These are phyloP conservation scores for Dentiscutata heterogama DNA, from an alignment of 371 early-diverging fungal genomes.

Conservation along the genomic window DNA sequence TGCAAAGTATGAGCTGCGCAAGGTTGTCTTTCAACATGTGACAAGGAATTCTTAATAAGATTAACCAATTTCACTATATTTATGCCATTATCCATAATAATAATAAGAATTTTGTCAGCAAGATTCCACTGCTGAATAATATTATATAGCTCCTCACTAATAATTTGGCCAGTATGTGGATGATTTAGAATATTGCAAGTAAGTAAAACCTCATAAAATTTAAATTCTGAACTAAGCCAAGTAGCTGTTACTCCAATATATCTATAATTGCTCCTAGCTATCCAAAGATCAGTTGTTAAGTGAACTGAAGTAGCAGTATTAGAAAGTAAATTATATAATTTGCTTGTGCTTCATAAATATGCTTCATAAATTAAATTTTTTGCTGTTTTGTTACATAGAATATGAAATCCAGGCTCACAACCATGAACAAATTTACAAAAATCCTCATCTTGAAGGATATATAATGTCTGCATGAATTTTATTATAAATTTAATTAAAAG, in stretches of 20 bases:
- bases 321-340: not conserved
- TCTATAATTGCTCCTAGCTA: not conserved
- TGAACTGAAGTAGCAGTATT: not conserved
- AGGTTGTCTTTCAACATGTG: not conserved
- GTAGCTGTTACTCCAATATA: not conserved
- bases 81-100: not conserved
- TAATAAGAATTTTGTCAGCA: not conserved
- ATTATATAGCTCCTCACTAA: not conserved
- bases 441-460: not conserved
- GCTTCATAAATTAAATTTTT: not conserved
- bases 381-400: not conserved
- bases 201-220: too few relatives aligned
- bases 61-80: not conserved
- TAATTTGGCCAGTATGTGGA: not conserved
- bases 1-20: not conserved
- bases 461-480: not conserved
- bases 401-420: not conserved
- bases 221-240: not conserved
- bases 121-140: not conserved
- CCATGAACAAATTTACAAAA: not conserved
- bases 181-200: not conserved
- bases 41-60: not conserved
- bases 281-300: not conserved
- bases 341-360: not conserved
- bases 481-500: conserved; percentile 1